A percentile compares a stretch with the other conserved stretches of the same genome.
These are phyloP conservation scores for Galerina sulciceps DNA, from an alignment of 768 basidiomycete genomes.

Conservation along the genomic window DNA sequence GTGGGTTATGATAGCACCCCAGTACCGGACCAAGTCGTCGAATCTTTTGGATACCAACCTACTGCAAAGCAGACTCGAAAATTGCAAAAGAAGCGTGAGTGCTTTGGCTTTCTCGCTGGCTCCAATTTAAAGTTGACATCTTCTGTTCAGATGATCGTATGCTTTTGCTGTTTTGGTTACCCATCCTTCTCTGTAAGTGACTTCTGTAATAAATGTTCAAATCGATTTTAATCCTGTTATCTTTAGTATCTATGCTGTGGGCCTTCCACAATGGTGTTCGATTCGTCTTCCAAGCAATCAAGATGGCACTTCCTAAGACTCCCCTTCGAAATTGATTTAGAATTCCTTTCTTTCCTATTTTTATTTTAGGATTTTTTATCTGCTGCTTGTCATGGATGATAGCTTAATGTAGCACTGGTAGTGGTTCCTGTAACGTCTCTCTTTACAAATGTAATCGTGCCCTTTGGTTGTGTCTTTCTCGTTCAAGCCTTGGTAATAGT, in stretches of 20 bases:
- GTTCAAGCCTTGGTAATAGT: too few relatives aligned
- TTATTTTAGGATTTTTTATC: slow-evolving; percentile 12
- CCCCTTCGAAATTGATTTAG: slow-evolving; percentile 40
- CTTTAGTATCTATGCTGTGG: slow-evolving; percentile 64
- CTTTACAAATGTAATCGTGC: slow-evolving; percentile 7
- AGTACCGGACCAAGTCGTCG: slow-evolving; percentile 68
- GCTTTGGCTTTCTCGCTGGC: not conserved
- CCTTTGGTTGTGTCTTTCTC: not conserved
- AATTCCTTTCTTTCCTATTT: slow-evolving; percentile 16
- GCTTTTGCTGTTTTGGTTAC: slow-evolving; percentile 86
- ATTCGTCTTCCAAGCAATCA: slow-evolving; percentile 53
- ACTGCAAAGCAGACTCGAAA: slow-evolving; percentile 45
- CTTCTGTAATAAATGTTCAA: not conserved
- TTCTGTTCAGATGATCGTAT: slow-evolving; percentile 72
- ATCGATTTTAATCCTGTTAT: not conserved
- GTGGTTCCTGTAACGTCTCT: slow-evolving; percentile 1
- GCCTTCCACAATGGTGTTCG: slow-evolving; percentile 58
- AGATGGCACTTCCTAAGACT: slow-evolving; percentile 50
- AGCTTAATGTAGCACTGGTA: not conserved
- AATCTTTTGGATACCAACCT: slow-evolving; percentile 70
- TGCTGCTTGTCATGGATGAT: not conserved
- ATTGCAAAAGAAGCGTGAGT: slow-evolving; percentile 73
- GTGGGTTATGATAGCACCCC: slow-evolving; percentile 52
- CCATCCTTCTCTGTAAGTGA: slow-evolving; percentile 78
- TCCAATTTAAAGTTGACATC: slow-evolving; percentile 13